These are phyloP conservation scores for Begonia masoniana DNA, from an alignment of 306 rosid species.

Conservation along the genomic window DNA sequence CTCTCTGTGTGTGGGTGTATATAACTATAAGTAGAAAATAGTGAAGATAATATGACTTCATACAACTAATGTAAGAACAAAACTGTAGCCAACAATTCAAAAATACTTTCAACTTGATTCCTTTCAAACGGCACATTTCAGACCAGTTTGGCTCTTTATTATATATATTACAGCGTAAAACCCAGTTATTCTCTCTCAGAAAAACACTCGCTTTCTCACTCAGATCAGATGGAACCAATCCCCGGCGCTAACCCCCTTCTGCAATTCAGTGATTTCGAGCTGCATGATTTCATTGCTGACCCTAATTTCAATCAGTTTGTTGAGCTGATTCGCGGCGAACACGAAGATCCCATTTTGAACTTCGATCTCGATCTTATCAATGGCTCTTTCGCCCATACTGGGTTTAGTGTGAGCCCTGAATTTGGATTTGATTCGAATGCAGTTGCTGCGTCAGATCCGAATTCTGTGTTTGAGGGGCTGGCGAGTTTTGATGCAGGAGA, in stretches of 20 bases:
- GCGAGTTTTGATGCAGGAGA: conserved; percentile 26
- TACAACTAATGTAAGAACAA: too few relatives aligned
- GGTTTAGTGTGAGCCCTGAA: conserved; percentile 13
- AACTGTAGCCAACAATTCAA: too few relatives aligned
- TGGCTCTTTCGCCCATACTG: conserved; percentile 28
- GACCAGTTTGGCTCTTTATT: too few relatives aligned
- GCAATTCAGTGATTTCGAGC: conserved; percentile 33
- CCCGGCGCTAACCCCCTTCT: conserved; percentile 12
- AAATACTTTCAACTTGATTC: too few relatives aligned
- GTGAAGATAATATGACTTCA: too few relatives aligned
- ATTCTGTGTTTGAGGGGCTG: conserved; percentile 27
- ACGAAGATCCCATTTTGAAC: conserved; percentile 20
- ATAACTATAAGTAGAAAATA: too few relatives aligned
- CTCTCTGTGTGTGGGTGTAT: too few relatives aligned
- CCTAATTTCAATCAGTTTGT: conserved; percentile 56
- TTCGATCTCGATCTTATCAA: conserved; percentile 34
- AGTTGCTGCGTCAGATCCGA: conserved; percentile 22
- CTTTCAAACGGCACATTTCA: too few relatives aligned
- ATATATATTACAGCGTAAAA: too few relatives aligned
- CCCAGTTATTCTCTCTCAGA: background rate
- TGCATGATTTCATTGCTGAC: conserved; percentile 40
- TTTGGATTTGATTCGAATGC: too few relatives aligned
- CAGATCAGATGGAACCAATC: conserved; percentile 17
- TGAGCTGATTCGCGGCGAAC: conserved; percentile 56
- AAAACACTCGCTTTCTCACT: too few relatives aligned